Evolutionary conservation across 2,329 filamentous ascomycete genomes (phyloP).

Genomic region (Parastagonospora avenae): DNA sequence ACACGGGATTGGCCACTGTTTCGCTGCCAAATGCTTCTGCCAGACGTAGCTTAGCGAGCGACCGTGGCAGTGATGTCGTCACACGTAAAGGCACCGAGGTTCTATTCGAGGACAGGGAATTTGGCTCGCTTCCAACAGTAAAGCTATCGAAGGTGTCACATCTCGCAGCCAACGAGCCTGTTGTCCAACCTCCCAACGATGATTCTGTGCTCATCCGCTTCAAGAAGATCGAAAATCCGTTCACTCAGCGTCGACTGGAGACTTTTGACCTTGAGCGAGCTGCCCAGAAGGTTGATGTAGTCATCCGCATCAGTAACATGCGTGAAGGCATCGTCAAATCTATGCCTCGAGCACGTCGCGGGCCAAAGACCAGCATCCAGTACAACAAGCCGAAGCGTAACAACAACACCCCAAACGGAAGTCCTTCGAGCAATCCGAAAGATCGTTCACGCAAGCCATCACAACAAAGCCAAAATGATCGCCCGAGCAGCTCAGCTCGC

Average conservation of each 20-base stretch:
- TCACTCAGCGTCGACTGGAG: conserved; percentile 33
- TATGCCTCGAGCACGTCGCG: conserved; percentile 33
- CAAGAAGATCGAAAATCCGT: conserved; percentile 35
- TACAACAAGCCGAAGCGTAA: conserved; percentile 37
- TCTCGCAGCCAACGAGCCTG: conserved; percentile 38
- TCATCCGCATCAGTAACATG: conserved; percentile 34
- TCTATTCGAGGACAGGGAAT: conserved; percentile 54
- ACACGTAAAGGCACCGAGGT: conserved; percentile 50
- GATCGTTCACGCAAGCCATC: conserved; percentile 38
- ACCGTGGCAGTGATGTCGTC: conserved; percentile 42
- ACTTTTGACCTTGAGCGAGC: conserved; percentile 32
- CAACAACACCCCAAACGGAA: conserved; percentile 19
- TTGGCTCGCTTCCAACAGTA: conserved; percentile 52
- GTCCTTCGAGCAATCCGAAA: conserved; percentile 24
- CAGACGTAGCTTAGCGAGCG: conserved; percentile 26
- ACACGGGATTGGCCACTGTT: conserved; percentile 66
- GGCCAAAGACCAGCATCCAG: conserved; percentile 18
- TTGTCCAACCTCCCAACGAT: conserved; percentile 28
- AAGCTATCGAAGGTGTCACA: conserved; percentile 39
- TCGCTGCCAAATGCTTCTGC: conserved; percentile 61
- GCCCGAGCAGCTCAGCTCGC: conserved; percentile 27
- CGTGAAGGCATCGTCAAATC: conserved; percentile 32
- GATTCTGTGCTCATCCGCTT: conserved; percentile 23
- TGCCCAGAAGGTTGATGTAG: conserved; percentile 34
- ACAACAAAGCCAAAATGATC: conserved; percentile 33